Evolutionary conservation across 129 eudicot species (phyloP), one percentile per base, ranked within the genome.

Genomic region (Helianthus annuus): DNA sequence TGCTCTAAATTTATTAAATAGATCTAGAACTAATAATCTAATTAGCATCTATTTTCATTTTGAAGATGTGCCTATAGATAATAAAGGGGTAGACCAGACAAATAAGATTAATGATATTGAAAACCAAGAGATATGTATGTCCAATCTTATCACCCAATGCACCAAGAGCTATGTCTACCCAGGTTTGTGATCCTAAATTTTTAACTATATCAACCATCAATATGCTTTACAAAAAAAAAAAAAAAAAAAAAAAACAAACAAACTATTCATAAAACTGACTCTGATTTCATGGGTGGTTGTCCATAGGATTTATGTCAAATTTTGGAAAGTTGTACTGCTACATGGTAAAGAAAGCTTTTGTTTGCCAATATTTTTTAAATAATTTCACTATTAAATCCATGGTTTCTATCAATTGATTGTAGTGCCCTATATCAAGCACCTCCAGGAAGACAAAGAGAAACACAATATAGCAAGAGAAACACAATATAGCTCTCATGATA

Each of bases 21-120:
- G 7, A 15, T 48, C 51, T 27, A 27, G 32, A 2, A 27, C 32
- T 27, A 27, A 27, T 27, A 27, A 27, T 27, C 32, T 53, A 58
- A 73, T 15, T 32, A 32, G 32, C 36, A 29, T n/a, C 4, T n/a
- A 16, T 6, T 60, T 73, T 27, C 45, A 19, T 67, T 34, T 60
- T 61, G 48, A 63, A 74, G 78, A 74, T 74, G 71, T 63, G 24
- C 78, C 70, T 3, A 74, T 24, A 63, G 11, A 19, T 15, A 73
- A 15, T 24, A 27, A 27, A 27, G 34, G n/a, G 9, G 7, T 63
- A 49, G 14, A 12, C n/a, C 9, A 51, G 17, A 7, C 10, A 51
- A 5, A 38, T 34, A 44, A 51, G 52, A 48, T 36, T 13, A 27
- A 7, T 0, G 71, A 74, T 39, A 64, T 64, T 19, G 78, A 74